A percentile compares a stretch with the other conserved stretches of the same genome.
phyloP scores from a whole-genome alignment of 352 stramenopile genomes.

The Achlya hypogyna region DNA sequence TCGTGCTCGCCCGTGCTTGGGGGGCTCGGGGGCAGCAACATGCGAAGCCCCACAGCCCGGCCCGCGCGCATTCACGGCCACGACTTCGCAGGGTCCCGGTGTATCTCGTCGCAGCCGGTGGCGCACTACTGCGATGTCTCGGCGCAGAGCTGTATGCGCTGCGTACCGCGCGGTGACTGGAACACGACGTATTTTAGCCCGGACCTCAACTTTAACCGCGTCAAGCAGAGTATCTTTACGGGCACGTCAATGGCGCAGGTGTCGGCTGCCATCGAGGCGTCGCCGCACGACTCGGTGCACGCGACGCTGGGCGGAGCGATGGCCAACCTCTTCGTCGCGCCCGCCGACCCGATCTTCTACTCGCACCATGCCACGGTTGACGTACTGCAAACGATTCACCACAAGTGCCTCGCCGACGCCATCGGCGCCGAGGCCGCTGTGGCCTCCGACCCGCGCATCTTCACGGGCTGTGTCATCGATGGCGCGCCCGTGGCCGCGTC shows the following conservation, averaged over 20 bases:
- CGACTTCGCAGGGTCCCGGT: background rate
- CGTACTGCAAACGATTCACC: slow-evolving; percentile 12
- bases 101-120: background rate
- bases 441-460: slow-evolving; percentile 1
- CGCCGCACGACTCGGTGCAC: slow-evolving; percentile 18
- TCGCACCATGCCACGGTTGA: slow-evolving; percentile 19
- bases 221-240: slow-evolving; percentile 4
- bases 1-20: slow-evolving; percentile 25
- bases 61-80: background rate
- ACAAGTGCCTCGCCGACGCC: background rate
- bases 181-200: slow-evolving; percentile 11
- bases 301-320: slow-evolving; percentile 9
- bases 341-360: slow-evolving; percentile 17
- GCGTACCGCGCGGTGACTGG: slow-evolving; percentile 13
- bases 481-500: background rate
- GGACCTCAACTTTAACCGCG: slow-evolving; percentile 20
- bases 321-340: slow-evolving; percentile 9
- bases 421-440: background rate
- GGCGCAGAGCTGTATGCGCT: background rate
- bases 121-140: slow-evolving; percentile 1
- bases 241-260: background rate
- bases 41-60: background rate
- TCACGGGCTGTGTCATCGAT: slow-evolving; percentile 3
- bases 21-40: slow-evolving; percentile 22
- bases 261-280: slow-evolving; percentile 12